Evolutionary conservation across 768 basidiomycete species (phyloP).

Genomic region (Suillus decipiens): DNA sequence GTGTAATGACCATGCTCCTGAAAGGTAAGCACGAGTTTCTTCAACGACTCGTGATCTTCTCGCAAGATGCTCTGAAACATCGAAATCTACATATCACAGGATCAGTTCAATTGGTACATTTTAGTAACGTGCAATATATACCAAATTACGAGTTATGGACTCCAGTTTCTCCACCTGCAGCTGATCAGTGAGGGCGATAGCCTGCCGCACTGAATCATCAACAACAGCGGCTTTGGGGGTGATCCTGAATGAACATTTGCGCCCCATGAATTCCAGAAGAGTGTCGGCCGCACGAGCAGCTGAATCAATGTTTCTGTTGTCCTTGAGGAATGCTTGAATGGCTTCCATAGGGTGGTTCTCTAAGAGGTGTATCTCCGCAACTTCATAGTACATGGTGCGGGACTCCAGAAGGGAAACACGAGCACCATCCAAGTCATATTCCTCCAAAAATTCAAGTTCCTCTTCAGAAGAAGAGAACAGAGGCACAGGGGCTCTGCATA

Average conservation of each 20-base stretch:
- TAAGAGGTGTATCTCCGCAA: slow-evolving; percentile 51
- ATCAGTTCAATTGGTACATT: slow-evolving; percentile 20
- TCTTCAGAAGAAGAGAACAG: slow-evolving; percentile 57
- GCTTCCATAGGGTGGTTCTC: slow-evolving; percentile 51
- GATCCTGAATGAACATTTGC: slow-evolving; percentile 42
- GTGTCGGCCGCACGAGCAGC: slow-evolving; percentile 38
- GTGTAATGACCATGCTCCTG: slow-evolving; percentile 24
- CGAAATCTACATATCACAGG: slow-evolving; percentile 16
- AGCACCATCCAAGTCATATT: slow-evolving; percentile 50
- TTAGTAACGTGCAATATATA: slow-evolving; percentile 8
- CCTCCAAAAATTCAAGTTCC: slow-evolving; percentile 56
- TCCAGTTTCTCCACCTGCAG: slow-evolving; percentile 17
- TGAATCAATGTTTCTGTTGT: slow-evolving; percentile 29
- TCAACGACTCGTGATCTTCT: slow-evolving; percentile 29
- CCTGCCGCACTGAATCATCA: slow-evolving; percentile 9
- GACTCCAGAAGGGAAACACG: slow-evolving; percentile 46
- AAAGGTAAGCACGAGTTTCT: slow-evolving; percentile 36
- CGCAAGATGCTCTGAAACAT: slow-evolving; percentile 40
- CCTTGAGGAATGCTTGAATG: slow-evolving; percentile 45
- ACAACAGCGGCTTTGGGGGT: slow-evolving; percentile 9
- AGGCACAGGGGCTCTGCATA: slow-evolving; percentile 43
- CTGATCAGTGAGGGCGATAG: slow-evolving; percentile 29
- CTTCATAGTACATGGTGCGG: slow-evolving; percentile 45
- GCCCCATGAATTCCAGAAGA: slow-evolving; percentile 49
- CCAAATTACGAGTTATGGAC: slow-evolving; percentile 13